A percentile compares a stretch with the other conserved stretches of the same genome.
Conservation (phyloP, 73 alveolate species). For the Paramecium bursaria region DNA sequence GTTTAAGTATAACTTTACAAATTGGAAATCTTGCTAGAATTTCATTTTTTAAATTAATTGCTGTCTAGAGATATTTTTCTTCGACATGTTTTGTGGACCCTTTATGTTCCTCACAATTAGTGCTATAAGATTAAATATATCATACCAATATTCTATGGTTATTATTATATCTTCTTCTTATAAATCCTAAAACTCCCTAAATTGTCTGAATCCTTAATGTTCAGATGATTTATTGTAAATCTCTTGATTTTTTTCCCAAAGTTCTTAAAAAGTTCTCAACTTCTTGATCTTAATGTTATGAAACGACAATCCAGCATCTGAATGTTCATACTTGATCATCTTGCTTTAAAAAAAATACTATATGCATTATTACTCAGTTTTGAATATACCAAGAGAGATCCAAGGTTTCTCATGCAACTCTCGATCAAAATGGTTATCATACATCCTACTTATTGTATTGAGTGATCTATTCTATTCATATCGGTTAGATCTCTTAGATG, state of each 20-base stretch:
- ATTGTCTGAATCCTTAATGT: conserved; percentile 62
- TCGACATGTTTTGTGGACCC: conserved; percentile 74
- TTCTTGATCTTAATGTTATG: conserved; percentile 51
- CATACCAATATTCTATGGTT: conserved; percentile 70
- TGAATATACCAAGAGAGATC: conserved; percentile 49
- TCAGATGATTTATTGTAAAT: conserved; percentile 1
- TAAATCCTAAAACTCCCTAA: conserved; percentile 63
- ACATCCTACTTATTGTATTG: conserved; percentile 10
- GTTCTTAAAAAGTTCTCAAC: conserved; percentile 56
- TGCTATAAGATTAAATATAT: conserved; percentile 27
- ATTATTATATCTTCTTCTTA: conserved; percentile 63
- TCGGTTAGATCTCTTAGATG: conserved; percentile 32
- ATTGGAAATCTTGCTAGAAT: conserved; percentile 70
- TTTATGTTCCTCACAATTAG: conserved; percentile 73
- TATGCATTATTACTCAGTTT: neutral
- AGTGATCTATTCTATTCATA: conserved; percentile 16
- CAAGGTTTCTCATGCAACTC: conserved; percentile 51
- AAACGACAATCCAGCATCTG: conserved; percentile 57
- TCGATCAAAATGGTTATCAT: conserved; percentile 38
- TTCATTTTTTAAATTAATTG: conserved; percentile 66
- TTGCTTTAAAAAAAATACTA: conserved; percentile 22
- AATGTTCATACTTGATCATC: conserved; percentile 50
- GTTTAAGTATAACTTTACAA: conserved; percentile 71
- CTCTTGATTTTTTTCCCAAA: conserved; percentile 59
- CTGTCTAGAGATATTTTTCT: conserved; percentile 60